Base-by-base conservation (phyloP, 306 rosid species). In the Quercus cerris region DNA sequence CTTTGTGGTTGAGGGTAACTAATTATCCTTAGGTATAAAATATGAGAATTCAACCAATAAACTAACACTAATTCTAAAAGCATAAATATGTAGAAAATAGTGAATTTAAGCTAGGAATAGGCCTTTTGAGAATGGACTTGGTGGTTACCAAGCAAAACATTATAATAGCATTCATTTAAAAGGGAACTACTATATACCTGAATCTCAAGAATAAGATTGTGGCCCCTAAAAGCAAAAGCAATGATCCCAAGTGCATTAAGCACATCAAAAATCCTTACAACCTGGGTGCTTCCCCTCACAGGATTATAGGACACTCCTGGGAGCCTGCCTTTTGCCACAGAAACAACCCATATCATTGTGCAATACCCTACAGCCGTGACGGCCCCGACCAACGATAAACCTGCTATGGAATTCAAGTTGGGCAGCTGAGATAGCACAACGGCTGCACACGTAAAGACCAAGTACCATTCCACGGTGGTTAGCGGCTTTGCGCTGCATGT, bases 211-310 rank as follows among this genome's bases (percentile, higher is more conserved):
- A 87, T 69, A 74, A 87, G 89, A 57, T 87, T 87, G 68, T 87
- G 91, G 3, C 91, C 91, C 57, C 91, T 83, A 58, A 87, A 87
- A 33, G 87, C 91, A 80, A 85, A 87, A 70, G 89, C 87, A 82
- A 85, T 71, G 46, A 87, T 85, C 23, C 91, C 91, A 5, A 87
- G 77, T 18, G 89, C 89, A 81, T 87, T 87, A 14, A 87, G 78
- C 54, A 87, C 84, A 35, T 14, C 62, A 56, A 83, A 84, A 76
- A 55, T 52, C 31, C 15, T 73, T 27, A 75, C 46, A 61, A 51
- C 44, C 44, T 6, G 62, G 56, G 1, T 75, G 4, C 27, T 75
- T 17, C 15, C 2, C 30, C 71, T 80, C 0, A 78, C 0, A 28
- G 91, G 87, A 13, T 68, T 27, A 59, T 87, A 87, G 31, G 68